Evolutionary conservation across 768 basidiomycete genomes (phyloP).

Genomic region (Aureoboletus auriporus): DNA sequence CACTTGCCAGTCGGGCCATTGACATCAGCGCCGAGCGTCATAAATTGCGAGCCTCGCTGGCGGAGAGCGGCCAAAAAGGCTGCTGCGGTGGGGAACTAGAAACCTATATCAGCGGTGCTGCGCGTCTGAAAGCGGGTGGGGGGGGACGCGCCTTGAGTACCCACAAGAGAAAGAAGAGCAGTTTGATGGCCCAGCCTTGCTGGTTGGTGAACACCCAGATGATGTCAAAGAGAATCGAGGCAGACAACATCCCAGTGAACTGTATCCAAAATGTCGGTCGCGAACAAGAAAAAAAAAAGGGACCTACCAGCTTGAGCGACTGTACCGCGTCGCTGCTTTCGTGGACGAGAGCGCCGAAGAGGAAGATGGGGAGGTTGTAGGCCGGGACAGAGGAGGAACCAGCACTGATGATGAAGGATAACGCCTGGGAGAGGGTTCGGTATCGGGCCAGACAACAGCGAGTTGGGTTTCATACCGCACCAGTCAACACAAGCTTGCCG

Average conservation of each 20-base stretch:
- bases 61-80: slow-evolving; percentile 50
- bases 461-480: slow-evolving; percentile 45
- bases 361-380: slow-evolving; percentile 81
- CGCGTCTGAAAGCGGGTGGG: background rate
- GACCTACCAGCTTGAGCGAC: slow-evolving; percentile 56
- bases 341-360: slow-evolving; percentile 72
- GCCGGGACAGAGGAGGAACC: slow-evolving; percentile 52
- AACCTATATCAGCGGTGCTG: background rate
- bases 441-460: too few relatives aligned
- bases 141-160: slow-evolving; percentile 50
- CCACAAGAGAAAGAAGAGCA: slow-evolving; percentile 52
- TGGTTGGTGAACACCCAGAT: slow-evolving; percentile 60
- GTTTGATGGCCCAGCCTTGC: slow-evolving; percentile 51
- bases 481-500: slow-evolving; percentile 59
- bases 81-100: slow-evolving; percentile 57
- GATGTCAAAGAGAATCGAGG: slow-evolving; percentile 64
- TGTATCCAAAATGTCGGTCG: slow-evolving; percentile 20
- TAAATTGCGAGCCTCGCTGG: slow-evolving; percentile 54
- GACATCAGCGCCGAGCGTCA: slow-evolving; percentile 47
- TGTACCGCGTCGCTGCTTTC: slow-evolving; percentile 63
- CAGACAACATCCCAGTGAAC: slow-evolving; percentile 63
- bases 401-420: slow-evolving; percentile 50
- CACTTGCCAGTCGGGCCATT: slow-evolving; percentile 54
- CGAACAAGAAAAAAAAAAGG: background rate
- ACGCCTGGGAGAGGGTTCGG: slow-evolving; percentile 35